Evolutionary conservation across 75 land plant species (phyloP).

Genomic region (Adiantum capillusveneris): DNA sequence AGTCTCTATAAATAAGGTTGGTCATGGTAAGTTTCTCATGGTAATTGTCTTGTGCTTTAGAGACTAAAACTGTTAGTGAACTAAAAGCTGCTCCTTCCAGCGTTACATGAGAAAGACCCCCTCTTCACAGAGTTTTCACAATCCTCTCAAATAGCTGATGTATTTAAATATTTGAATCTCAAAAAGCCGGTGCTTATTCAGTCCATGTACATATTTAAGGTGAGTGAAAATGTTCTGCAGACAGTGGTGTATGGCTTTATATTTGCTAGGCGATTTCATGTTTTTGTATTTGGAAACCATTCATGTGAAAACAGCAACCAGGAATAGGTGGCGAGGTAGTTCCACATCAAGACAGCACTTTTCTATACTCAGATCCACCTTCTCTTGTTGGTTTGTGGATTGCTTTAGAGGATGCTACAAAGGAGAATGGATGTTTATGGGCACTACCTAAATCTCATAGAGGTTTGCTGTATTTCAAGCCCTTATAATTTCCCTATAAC

Average conservation of each 20-base stretch:
- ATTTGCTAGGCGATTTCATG: too few relatives aligned
- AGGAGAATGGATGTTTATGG: constrained; percentile 86
- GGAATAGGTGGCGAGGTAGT: constrained; percentile 99
- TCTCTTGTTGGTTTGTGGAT: constrained; percentile 88
- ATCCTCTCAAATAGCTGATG: constrained; percentile 48
- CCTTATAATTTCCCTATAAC: too few relatives aligned
- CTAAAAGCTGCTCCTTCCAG: too few relatives aligned
- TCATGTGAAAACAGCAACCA: constrained; percentile 65
- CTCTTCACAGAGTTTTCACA: constrained; percentile 59
- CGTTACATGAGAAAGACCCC: constrained; percentile 86
- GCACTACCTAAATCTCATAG: constrained; percentile 95
- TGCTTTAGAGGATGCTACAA: constrained; percentile 89
- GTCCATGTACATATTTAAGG: constrained; percentile 99
- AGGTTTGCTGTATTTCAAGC: constrained; percentile 27
- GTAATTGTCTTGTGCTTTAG: neutral
- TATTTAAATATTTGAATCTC: constrained; percentile 58
- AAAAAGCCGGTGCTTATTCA: constrained; percentile 79
- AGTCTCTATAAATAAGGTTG: constrained; percentile 97
- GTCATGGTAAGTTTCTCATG: constrained; percentile 69
- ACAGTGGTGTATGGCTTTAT: too few relatives aligned
- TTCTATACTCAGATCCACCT: constrained; percentile 71
- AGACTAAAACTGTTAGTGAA: too few relatives aligned
- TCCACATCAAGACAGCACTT: constrained; percentile 94
- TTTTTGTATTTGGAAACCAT: neutral
- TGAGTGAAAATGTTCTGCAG: constrained; percentile 6